These are phyloP conservation scores for Naganishia vaughanmartiniae DNA, from an alignment of 768 basidiomycete genomes.

Conservation along the genomic window DNA sequence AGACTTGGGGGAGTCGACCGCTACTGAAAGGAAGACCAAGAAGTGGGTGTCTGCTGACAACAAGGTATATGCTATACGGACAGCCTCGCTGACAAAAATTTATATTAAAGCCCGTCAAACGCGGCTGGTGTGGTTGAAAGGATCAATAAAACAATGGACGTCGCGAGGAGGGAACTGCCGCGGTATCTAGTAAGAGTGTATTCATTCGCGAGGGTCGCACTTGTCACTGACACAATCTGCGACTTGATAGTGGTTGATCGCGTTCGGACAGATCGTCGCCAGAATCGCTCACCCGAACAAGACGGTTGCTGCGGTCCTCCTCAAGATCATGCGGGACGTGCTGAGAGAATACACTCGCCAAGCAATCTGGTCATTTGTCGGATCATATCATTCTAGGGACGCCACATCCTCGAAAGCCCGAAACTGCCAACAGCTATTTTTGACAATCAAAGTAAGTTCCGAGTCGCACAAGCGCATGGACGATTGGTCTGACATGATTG, in stretches of 20 bases:
- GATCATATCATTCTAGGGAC: constrained; percentile 78
- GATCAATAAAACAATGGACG: constrained; percentile 54
- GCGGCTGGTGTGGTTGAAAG: constrained; percentile 32
- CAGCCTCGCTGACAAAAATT: neutral
- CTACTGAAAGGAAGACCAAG: constrained; percentile 20
- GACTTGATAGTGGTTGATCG: constrained; percentile 76
- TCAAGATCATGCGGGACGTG: constrained; percentile 67
- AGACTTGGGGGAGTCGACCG: constrained; percentile 67
- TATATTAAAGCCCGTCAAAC: neutral
- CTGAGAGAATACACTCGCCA: constrained; percentile 84
- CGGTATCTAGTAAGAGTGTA: constrained; percentile 67
- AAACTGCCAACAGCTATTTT: constrained; percentile 58
- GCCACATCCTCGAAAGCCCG: constrained; percentile 55
- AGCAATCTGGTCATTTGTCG: constrained; percentile 85
- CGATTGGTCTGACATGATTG: neutral
- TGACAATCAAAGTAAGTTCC: constrained; percentile 42
- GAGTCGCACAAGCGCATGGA: too few relatives aligned
- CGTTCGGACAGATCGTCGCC: constrained; percentile 94
- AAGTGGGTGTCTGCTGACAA: neutral
- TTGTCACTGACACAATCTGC: constrained; percentile 2
- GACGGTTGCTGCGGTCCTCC: constrained; percentile 63
- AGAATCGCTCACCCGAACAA: constrained; percentile 74
- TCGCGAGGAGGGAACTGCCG: constrained; percentile 63
- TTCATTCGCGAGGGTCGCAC: neutral
- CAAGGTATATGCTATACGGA: neutral